Base-by-base conservation (phyloP, 1,139 yeast genomes). In the Taphrina communis region DNA sequence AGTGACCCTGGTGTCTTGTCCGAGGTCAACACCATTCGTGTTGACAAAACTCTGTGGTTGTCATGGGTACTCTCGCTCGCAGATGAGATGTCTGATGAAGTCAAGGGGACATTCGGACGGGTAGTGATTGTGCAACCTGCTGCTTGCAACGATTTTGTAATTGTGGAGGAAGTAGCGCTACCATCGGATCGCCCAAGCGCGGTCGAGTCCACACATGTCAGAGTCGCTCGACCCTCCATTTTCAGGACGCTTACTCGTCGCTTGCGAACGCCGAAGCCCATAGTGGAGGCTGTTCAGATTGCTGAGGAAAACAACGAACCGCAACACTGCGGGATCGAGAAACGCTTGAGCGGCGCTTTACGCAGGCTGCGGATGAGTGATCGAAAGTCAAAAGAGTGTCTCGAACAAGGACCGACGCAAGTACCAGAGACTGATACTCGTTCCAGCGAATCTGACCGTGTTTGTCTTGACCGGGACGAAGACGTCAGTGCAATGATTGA, bases 1-100 rank as follows among this genome's bases (percentile, higher is more conserved):
- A 36, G 44, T 11, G 60, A 56, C 7, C 46, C 50, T 6, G 60
- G 50, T 14, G 57, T 53, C 14, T 48, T 56, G 9, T 19, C 60
- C 17, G 60, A 56, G 38, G 60, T 62, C 41, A 39, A 52, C 36
- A 62, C 56, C 31, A 55, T 53, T 14, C 58, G 44, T 35, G 31
- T 62, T 8, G 66, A 62, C 38, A 42, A 53, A 14, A 55, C 25
- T 11, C 36, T 62, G 11, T 62, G 66, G 66, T 48, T 25, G 9
- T 50, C 66, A 19, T 62, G 66, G 66, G 44, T 62, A n/a, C 52
- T 38, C 21, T 39, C 66, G 19, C 39, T 62, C 17, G 50, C 66
- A 17, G 42, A 52, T 25, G 66, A 62, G 52, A 51, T 44, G 31
- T 41, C 59, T 35, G 31, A 42, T 5, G 19, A 21, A 17, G 42